Percentiles rank a stretch among this genome's conserved stretches.
These are phyloP conservation scores for Taiwanofungus camphoratus DNA, from an alignment of 1,284 basidiomycete genomes.

Conservation along the genomic window DNA sequence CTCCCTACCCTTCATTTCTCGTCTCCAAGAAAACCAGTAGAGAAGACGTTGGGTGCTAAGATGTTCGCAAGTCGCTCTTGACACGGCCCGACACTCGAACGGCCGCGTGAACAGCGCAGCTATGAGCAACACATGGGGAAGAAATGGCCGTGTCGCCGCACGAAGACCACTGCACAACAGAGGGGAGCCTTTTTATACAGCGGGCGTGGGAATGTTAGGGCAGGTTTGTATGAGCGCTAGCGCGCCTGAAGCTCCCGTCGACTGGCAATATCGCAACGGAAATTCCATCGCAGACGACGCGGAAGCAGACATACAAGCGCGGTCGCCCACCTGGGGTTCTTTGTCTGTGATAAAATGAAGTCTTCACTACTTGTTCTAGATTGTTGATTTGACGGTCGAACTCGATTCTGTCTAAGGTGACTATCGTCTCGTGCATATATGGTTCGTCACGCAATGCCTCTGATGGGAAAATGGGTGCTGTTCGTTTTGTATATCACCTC, in stretches of 20 bases:
- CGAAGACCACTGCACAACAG: slow-evolving; percentile 32
- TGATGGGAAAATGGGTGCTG: too few species aligned
- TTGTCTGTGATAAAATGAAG: too few species aligned
- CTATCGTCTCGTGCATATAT: too few species aligned
- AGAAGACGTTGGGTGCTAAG: slow-evolving; percentile 61
- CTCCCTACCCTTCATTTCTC: slow-evolving; percentile 25
- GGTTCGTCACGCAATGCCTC: too few species aligned
- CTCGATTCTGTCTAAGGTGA: too few species aligned
- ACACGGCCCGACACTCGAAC: slow-evolving; percentile 86
- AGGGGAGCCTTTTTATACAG: slow-evolving; percentile 7
- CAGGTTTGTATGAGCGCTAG: too few species aligned
- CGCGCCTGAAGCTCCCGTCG: too few species aligned
- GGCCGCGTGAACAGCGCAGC: slow-evolving; percentile 53
- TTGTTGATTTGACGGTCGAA: too few species aligned
- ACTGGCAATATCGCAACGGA: background rate
- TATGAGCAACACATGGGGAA: slow-evolving; percentile 86
- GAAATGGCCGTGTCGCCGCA: slow-evolving; percentile 76
- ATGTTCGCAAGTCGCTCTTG: slow-evolving; percentile 63
- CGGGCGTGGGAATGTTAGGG: slow-evolving; percentile 28
- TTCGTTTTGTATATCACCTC: too few species aligned
- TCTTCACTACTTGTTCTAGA: too few species aligned
- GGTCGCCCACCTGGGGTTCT: too few species aligned
- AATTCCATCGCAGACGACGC: background rate
- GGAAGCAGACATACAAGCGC: too few species aligned
- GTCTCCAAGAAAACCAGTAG: slow-evolving; percentile 20